Percentiles rank a stretch among this genome's conserved stretches.
Conservation (phyloP, 257 asterid genomes). For the Parsonsia alboflavescens region DNA sequence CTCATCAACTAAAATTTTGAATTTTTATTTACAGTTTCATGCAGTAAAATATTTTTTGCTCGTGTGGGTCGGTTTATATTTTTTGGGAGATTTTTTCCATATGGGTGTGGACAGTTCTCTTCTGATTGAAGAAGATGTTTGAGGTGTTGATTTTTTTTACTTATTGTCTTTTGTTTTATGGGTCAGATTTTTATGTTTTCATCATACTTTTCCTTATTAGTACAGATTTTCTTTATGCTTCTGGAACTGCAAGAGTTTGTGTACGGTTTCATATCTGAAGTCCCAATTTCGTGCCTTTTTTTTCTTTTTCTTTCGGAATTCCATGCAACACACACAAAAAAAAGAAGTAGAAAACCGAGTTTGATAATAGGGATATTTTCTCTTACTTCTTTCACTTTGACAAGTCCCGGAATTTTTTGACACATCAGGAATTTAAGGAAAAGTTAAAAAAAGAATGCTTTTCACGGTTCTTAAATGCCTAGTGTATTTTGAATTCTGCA, state of each 20-base stretch:
- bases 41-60: background rate
- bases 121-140: slow-evolving; percentile 5
- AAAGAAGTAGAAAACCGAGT: too few species aligned
- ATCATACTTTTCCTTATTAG: slow-evolving; percentile 5
- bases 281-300: slow-evolving; percentile 42
- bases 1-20: slow-evolving; percentile 3
- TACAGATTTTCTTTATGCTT: slow-evolving; percentile 7
- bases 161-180: slow-evolving; percentile 4
- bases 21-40: slow-evolving; percentile 7
- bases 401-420: background rate
- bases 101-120: background rate
- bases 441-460: background rate
- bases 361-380: slow-evolving; percentile 24
- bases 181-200: slow-evolving; percentile 3
- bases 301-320: slow-evolving; percentile 19
- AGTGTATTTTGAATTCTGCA: background rate
- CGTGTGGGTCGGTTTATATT: background rate
- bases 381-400: slow-evolving; percentile 3
- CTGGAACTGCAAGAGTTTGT: slow-evolving; percentile 16
- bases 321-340: slow-evolving; percentile 22
- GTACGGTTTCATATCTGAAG: slow-evolving; percentile 42
- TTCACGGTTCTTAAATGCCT: background rate
- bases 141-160: background rate
- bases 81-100: background rate
- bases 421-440: background rate